phyloP scores from a whole-genome alignment of 2,329 filamentous ascomycete species.

The Exserohilum rostratum region DNA sequence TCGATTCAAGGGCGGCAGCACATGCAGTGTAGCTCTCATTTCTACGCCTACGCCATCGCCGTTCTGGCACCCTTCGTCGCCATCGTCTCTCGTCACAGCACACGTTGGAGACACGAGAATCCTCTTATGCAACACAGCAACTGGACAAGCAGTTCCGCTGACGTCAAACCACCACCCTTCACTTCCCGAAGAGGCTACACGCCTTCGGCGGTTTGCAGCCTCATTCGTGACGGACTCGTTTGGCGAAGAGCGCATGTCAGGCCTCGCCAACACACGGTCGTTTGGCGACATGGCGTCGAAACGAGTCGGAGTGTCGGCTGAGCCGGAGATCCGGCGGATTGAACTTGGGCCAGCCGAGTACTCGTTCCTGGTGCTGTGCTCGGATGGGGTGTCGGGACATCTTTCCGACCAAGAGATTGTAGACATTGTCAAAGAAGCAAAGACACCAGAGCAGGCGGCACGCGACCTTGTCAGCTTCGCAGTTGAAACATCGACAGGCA shows the following conservation, averaged over 20 bases:
- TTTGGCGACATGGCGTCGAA: slow-evolving; percentile 94
- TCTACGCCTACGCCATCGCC: slow-evolving; percentile 90
- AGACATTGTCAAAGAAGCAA: slow-evolving; percentile 91
- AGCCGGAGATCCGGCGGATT: slow-evolving; percentile 82
- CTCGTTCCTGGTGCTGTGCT: slow-evolving; percentile 85
- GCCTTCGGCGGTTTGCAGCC: slow-evolving; percentile 83
- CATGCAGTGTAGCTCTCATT: slow-evolving; percentile 85
- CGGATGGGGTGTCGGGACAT: slow-evolving; percentile 86
- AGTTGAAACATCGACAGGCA: slow-evolving; percentile 73
- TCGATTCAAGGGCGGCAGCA: slow-evolving; percentile 92
- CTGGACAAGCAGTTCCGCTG: slow-evolving; percentile 77
- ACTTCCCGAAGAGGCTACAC: slow-evolving; percentile 80
- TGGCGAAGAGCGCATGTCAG: slow-evolving; percentile 92
- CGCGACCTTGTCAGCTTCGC: slow-evolving; percentile 82
- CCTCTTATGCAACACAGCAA: slow-evolving; percentile 83
- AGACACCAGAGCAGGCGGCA: slow-evolving; percentile 85
- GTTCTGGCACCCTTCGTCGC: slow-evolving; percentile 91
- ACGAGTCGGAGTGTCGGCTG: slow-evolving; percentile 89
- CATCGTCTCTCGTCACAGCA: slow-evolving; percentile 81
- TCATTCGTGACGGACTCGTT: slow-evolving; percentile 95
- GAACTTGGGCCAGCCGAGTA: slow-evolving; percentile 85
- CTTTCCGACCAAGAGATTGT: slow-evolving; percentile 94
- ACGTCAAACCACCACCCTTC: slow-evolving; percentile 93
- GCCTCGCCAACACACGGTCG: slow-evolving; percentile 89
- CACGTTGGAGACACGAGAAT: slow-evolving; percentile 95